These are phyloP conservation scores for Lophiotrema nucula DNA, from an alignment of 495 filamentous ascomycete species.

Conservation along the genomic window DNA sequence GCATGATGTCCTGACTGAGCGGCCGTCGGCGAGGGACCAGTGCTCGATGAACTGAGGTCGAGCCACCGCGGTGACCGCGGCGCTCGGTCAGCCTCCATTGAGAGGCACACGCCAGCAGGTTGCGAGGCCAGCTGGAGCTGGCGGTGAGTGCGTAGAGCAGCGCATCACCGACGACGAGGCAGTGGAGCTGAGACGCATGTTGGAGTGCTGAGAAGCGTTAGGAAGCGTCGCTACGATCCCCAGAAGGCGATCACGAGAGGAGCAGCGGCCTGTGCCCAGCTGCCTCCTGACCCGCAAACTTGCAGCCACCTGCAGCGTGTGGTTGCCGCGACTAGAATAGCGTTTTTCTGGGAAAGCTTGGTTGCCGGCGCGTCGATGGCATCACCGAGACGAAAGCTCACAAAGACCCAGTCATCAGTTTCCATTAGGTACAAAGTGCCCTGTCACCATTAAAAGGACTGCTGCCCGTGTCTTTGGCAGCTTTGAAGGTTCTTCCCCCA, in stretches of 20 bases:
- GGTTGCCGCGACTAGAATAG: not conserved
- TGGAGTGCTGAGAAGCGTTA: not conserved
- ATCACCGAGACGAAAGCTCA: constrained; percentile 8
- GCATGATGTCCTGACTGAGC: not conserved
- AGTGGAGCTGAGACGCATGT: not conserved
- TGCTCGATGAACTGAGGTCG: too few relatives aligned
- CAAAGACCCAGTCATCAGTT: constrained; percentile 23
- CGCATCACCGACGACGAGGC: not conserved
- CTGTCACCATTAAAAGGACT: not conserved
- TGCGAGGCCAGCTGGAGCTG: not conserved
- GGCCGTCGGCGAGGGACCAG: not conserved
- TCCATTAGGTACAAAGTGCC: constrained; percentile 18
- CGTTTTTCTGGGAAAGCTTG: constrained; percentile 1
- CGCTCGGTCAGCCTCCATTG: not conserved
- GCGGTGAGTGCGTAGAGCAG: not conserved
- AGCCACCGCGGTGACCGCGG: too few relatives aligned
- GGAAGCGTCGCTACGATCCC: not conserved
- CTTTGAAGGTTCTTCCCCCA: not conserved
- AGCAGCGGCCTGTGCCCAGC: not conserved
- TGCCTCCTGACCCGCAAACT: not conserved
- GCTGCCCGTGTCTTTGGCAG: not conserved
- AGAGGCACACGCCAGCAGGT: not conserved
- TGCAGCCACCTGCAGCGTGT: not conserved
- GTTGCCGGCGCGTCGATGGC: constrained; percentile 7
- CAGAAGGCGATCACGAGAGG: constrained; percentile 14